These are phyloP conservation scores for Calocybe gangraenosa DNA, from an alignment of 768 basidiomycete genomes.

Conservation along the genomic window DNA sequence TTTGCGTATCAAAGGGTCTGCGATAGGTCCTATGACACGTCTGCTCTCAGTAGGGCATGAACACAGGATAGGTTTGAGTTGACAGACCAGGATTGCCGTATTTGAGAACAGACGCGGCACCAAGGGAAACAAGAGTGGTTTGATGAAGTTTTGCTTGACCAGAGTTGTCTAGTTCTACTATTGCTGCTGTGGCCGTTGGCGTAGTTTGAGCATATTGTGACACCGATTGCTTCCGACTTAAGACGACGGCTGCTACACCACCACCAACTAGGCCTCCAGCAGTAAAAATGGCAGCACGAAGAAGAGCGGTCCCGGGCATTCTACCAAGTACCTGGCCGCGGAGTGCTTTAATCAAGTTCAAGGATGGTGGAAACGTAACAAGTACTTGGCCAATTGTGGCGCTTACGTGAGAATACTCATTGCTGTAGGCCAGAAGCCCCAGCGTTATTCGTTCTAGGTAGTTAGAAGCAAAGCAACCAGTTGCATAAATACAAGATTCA, in stretches of 20 bases:
- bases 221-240: slow-evolving; percentile 24
- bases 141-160: slow-evolving; percentile 41
- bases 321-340: too few species aligned
- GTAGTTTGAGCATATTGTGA: slow-evolving; percentile 1
- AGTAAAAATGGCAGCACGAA: slow-evolving; percentile 75
- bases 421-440: too few species aligned
- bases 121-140: slow-evolving; percentile 24
- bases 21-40: slow-evolving; percentile 64
- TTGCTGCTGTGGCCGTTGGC: slow-evolving; percentile 26
- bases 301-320: slow-evolving; percentile 35
- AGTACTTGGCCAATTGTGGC: too few species aligned
- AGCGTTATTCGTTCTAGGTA: not conserved
- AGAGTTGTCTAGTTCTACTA: slow-evolving; percentile 41
- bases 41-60: too few species aligned
- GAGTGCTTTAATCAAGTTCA: too few species aligned
- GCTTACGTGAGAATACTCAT: too few species aligned
- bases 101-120: slow-evolving; percentile 46
- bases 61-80: too few species aligned
- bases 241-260: slow-evolving; percentile 54
- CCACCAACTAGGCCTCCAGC: slow-evolving; percentile 82
- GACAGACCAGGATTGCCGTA: slow-evolving; percentile 78
- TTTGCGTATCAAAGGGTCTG: slow-evolving; percentile 72
- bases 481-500: slow-evolving; percentile 21
- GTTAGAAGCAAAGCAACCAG: slow-evolving; percentile 6
- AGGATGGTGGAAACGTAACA: too few species aligned